Percentiles rank a stretch among this genome's conserved stretches.
Evolutionary conservation across 208 protist species (phyloP).

Genomic region (Perkinsela sp.): DNA sequence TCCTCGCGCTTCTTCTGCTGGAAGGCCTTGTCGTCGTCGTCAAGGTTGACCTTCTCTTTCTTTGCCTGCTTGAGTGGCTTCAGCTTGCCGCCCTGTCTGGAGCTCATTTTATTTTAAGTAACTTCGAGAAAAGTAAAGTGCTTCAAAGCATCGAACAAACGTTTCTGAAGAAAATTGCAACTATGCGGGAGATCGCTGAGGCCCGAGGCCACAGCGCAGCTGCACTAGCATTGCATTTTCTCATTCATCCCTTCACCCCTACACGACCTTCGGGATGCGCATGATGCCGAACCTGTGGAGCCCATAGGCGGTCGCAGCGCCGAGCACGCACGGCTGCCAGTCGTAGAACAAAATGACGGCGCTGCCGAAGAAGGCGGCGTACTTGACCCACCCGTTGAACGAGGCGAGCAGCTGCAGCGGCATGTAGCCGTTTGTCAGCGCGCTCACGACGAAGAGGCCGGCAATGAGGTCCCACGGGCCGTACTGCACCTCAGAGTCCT

Average conservation of each 20-base stretch:
- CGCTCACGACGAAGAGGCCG: conserved; percentile 44
- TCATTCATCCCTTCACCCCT: neutral
- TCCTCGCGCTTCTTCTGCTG: conserved; percentile 1
- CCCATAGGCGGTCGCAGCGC: conserved; percentile 22
- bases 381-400: conserved; percentile 56
- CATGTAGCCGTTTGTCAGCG: conserved; percentile 26
- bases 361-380: conserved; percentile 47
- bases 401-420: conserved; percentile 33
- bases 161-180: too few species aligned
- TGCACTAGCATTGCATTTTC: neutral
- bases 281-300: conserved; percentile 15
- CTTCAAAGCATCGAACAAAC: too few species aligned
- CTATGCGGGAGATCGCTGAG: too few species aligned
- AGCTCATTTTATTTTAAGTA: conserved; percentile 2
- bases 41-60: neutral
- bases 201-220: too few species aligned
- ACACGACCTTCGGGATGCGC: neutral
- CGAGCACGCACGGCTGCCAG: conserved; percentile 46
- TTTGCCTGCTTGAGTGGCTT: neutral
- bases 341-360: conserved; percentile 58
- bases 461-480: conserved; percentile 56
- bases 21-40: neutral
- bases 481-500: conserved; percentile 43
- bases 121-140: too few species aligned
- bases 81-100: neutral